A percentile compares a stretch with the other conserved stretches of the same genome.
Evolutionary conservation across 2,329 filamentous ascomycete species (phyloP).

Genomic region (Helotiales sp.): DNA sequence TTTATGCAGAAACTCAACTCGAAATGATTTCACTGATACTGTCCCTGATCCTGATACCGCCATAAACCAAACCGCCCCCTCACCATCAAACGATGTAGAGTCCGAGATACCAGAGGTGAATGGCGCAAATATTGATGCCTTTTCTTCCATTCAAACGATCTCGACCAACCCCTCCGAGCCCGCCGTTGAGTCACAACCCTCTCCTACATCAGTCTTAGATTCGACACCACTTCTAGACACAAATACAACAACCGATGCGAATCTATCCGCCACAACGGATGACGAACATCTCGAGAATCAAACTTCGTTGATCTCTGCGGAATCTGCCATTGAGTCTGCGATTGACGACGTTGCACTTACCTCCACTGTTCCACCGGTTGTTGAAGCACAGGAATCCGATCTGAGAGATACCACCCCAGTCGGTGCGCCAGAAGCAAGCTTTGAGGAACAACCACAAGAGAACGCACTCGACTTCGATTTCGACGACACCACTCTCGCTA

Average conservation of each 20-base stretch:
- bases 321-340: constrained; percentile 26
- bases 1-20: constrained; percentile 32
- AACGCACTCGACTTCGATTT: constrained; percentile 9
- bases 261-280: constrained; percentile 18
- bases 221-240: constrained; percentile 24
- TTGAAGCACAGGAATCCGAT: constrained; percentile 35
- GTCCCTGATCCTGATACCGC: constrained; percentile 21
- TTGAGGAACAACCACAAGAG: not conserved
- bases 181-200: constrained; percentile 16
- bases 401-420: constrained; percentile 26
- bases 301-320: constrained; percentile 14
- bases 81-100: constrained; percentile 13
- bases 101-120: constrained; percentile 19
- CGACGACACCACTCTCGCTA: constrained; percentile 8
- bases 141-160: constrained; percentile 32
- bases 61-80: constrained; percentile 17
- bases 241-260: constrained; percentile 23
- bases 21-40: constrained; percentile 32
- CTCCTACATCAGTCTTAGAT: constrained; percentile 14
- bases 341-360: constrained; percentile 26
- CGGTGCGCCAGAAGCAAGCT: constrained; percentile 6
- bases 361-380: constrained; percentile 31
- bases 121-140: constrained; percentile 28
- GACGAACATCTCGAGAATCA: constrained; percentile 8
- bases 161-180: constrained; percentile 4